A percentile compares a stretch with the other conserved stretches of the same genome.
Evolutionary conservation across 257 asterid species (phyloP).

Genomic region (Linderniella brevidens): DNA sequence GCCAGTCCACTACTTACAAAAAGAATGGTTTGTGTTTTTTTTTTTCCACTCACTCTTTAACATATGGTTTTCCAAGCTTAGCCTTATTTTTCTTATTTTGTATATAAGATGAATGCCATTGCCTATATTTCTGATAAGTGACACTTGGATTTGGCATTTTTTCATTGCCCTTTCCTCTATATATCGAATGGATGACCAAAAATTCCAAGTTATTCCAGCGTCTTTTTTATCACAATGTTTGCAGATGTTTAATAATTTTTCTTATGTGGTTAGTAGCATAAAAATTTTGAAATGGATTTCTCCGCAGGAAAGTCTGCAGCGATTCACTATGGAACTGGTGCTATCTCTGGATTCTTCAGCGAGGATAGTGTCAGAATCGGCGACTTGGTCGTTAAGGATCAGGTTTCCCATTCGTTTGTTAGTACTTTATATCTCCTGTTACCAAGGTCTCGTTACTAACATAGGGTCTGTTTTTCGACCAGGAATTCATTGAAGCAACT

Average conservation of each 20-base stretch:
- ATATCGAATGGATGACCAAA: too few relatives aligned
- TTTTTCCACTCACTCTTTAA: background rate
- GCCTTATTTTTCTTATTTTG: too few relatives aligned
- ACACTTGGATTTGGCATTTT: too few relatives aligned
- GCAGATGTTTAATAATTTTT: too few relatives aligned
- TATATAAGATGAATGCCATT: too few relatives aligned
- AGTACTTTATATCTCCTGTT: slow-evolving; percentile 5
- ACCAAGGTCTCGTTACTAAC: slow-evolving; percentile 6
- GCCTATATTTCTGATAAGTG: too few relatives aligned
- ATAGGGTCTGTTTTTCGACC: slow-evolving; percentile 7
- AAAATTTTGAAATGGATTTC: too few relatives aligned
- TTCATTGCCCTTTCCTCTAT: too few relatives aligned
- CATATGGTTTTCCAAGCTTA: background rate
- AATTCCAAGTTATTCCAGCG: too few relatives aligned
- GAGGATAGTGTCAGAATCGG: slow-evolving; percentile 71
- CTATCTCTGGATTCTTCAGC: slow-evolving; percentile 86
- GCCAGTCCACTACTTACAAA: slow-evolving; percentile 52
- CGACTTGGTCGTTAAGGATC: slow-evolving; percentile 54
- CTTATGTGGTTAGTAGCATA: too few relatives aligned
- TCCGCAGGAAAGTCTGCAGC: slow-evolving; percentile 70
- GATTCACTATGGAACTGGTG: slow-evolving; percentile 87
- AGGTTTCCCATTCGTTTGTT: slow-evolving; percentile 21
- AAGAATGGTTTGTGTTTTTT: slow-evolving; percentile 76
- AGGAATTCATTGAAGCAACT: slow-evolving; percentile 92
- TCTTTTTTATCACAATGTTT: too few relatives aligned